These are phyloP conservation scores for Carallia brachiata DNA, from an alignment of 345 rosid species.

Conservation along the genomic window DNA sequence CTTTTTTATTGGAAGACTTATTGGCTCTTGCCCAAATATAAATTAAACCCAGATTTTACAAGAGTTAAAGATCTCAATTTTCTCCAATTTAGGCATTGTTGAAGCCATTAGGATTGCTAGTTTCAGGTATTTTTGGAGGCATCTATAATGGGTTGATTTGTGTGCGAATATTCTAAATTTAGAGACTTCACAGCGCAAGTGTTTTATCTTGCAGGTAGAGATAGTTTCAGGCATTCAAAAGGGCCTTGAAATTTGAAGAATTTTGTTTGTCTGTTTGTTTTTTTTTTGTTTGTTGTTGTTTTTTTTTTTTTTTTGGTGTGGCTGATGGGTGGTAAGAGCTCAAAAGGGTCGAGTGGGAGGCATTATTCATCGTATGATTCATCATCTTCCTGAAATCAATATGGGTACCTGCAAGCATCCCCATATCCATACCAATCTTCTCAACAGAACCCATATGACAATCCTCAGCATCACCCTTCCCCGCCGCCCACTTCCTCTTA, in stretches of 20 bases:
- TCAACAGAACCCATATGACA: conserved; percentile 31
- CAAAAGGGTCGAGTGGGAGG: conserved; percentile 43
- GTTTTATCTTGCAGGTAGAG: conserved; percentile 16
- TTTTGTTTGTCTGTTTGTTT: neutral
- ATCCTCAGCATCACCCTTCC: conserved; percentile 49
- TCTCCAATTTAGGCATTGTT: neutral
- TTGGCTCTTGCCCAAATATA: no score
- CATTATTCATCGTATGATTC: conserved; percentile 28
- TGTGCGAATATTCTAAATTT: neutral
- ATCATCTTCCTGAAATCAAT: conserved; percentile 35
- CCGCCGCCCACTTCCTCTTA: conserved; percentile 25
- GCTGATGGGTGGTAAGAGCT: conserved; percentile 78
- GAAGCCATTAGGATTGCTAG: neutral
- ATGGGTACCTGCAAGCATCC: conserved; percentile 36
- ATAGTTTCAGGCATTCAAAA: neutral
- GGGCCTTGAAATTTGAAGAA: conserved; percentile 1
- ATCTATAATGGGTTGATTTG: neutral
- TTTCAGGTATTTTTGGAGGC: neutral
- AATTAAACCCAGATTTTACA: neutral
- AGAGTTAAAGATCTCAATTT: neutral
- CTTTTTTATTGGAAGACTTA: neutral
- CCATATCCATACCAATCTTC: conserved; percentile 27
- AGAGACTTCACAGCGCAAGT: neutral
- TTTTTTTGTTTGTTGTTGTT: no score
- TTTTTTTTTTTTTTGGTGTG: neutral